Evolutionary conservation across 2,329 filamentous ascomycete genomes (phyloP).

Genomic region (Daldinia sp.): DNA sequence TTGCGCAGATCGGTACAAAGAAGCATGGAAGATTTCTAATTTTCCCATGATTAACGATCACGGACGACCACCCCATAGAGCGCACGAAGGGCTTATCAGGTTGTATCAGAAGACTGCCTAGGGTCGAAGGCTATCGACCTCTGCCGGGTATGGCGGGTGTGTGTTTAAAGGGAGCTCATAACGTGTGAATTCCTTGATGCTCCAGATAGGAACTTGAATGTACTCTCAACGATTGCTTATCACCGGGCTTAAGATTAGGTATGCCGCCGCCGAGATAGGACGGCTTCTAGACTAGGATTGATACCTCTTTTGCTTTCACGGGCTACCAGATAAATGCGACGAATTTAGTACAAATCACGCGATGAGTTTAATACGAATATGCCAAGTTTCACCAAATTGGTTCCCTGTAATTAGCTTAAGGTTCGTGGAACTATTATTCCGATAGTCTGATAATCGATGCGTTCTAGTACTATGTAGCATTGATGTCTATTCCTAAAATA

Average conservation of each 20-base stretch:
- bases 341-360: conserved; percentile 4
- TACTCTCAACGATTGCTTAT: conserved; percentile 16
- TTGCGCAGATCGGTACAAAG: conserved; percentile 79
- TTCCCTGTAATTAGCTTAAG: neutral
- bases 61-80: neutral
- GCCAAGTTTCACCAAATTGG: neutral
- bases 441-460: neutral
- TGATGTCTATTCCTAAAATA: neutral
- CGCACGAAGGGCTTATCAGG: conserved; percentile 1
- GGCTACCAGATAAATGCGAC: conserved; percentile 15
- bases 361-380: neutral
- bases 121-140: conserved; percentile 5
- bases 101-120: conserved; percentile 10
- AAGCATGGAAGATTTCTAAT: conserved; percentile 65
- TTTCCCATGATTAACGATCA: conserved; percentile 7
- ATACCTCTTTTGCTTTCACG: conserved; percentile 40
- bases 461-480: too few species aligned
- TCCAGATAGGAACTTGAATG: neutral
- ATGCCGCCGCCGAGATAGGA: conserved; percentile 13
- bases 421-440: neutral
- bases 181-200: conserved; percentile 4
- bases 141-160: conserved; percentile 14
- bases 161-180: conserved; percentile 10
- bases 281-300: conserved; percentile 39
- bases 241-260: conserved; percentile 26